These are phyloP conservation scores for Aspergillus sparsus DNA, from an alignment of 495 filamentous ascomycete species.

Conservation along the genomic window DNA sequence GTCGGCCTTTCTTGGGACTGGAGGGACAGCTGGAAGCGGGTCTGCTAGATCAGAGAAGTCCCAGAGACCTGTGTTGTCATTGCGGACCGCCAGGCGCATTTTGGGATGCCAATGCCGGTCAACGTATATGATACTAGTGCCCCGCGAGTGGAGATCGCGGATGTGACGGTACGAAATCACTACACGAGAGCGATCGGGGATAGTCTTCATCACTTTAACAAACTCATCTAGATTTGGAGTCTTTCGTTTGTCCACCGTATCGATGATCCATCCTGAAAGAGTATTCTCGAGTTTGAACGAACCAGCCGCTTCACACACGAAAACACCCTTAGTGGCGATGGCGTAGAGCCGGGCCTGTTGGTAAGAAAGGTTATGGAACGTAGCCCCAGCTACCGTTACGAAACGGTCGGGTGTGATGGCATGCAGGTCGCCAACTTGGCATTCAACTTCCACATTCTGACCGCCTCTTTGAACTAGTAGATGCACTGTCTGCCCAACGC, in stretches of 20 bases:
- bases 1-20: slow-evolving; percentile 72
- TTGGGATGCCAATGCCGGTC: slow-evolving; percentile 94
- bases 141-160: slow-evolving; percentile 88
- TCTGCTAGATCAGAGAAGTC: slow-evolving; percentile 87
- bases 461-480: slow-evolving; percentile 87
- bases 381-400: slow-evolving; percentile 86
- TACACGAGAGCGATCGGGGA: slow-evolving; percentile 85
- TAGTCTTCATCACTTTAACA: slow-evolving; percentile 83
- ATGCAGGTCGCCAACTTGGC: slow-evolving; percentile 88
- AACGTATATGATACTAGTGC: slow-evolving; percentile 87
- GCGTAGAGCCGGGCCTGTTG: slow-evolving; percentile 93
- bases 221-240: slow-evolving; percentile 86
- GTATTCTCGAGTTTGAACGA: slow-evolving; percentile 93
- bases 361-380: slow-evolving; percentile 95
- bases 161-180: slow-evolving; percentile 96
- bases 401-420: slow-evolving; percentile 94
- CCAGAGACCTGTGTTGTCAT: slow-evolving; percentile 89
- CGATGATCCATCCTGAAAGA: slow-evolving; percentile 89
- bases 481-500: slow-evolving; percentile 70
- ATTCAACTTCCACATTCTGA: slow-evolving; percentile 79
- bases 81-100: slow-evolving; percentile 90
- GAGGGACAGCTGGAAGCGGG: slow-evolving; percentile 69
- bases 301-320: slow-evolving; percentile 90
- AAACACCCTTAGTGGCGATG: slow-evolving; percentile 87
- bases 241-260: slow-evolving; percentile 86